A percentile compares a stretch with the other conserved stretches of the same genome.
Conservation (phyloP, 805 yeast species). For the Saccharomycopsis guyanensis region DNA sequence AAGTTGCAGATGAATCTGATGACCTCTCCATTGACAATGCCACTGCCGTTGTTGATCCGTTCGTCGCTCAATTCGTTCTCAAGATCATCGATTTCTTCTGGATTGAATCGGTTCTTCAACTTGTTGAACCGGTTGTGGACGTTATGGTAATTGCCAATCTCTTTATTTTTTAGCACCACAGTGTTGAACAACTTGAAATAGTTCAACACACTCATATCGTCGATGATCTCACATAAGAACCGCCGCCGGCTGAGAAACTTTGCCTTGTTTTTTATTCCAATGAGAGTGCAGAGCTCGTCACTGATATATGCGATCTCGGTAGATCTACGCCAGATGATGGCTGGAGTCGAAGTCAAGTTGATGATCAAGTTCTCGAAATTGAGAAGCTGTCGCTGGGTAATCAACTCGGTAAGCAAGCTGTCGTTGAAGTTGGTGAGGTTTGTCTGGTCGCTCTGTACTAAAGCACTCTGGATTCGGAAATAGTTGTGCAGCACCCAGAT, state of each 20-base stretch:
- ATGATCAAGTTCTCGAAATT: constrained; percentile 35
- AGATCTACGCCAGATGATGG: constrained; percentile 79
- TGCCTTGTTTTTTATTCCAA: constrained; percentile 35
- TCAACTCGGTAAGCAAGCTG: constrained; percentile 29
- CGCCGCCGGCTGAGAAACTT: constrained; percentile 30
- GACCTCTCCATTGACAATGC: constrained; percentile 15
- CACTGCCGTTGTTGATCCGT: constrained; percentile 21
- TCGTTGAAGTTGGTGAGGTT: constrained; percentile 17
- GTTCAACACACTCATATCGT: constrained; percentile 63
- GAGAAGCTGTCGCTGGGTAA: constrained; percentile 25
- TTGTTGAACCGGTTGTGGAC: constrained; percentile 28
- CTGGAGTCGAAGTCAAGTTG: constrained; percentile 61
- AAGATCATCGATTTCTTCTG: constrained; percentile 9
- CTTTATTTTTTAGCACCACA: constrained; percentile 43
- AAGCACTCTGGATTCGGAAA: constrained; percentile 20
- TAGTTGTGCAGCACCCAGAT: constrained; percentile 20
- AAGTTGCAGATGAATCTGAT: constrained; percentile 20
- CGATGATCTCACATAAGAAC: constrained; percentile 77
- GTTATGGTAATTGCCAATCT: constrained; percentile 1
- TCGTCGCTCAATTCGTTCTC: constrained; percentile 23
- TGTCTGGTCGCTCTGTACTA: constrained; percentile 19
- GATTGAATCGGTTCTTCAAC: constrained; percentile 4
- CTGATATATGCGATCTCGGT: constrained; percentile 80
- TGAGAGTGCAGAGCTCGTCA: constrained; percentile 61
- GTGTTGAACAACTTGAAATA: constrained; percentile 67